Conservation (phyloP, 2,329 filamentous ascomycete genomes). For the Nothophaeocryptopus gaeumannii region DNA sequence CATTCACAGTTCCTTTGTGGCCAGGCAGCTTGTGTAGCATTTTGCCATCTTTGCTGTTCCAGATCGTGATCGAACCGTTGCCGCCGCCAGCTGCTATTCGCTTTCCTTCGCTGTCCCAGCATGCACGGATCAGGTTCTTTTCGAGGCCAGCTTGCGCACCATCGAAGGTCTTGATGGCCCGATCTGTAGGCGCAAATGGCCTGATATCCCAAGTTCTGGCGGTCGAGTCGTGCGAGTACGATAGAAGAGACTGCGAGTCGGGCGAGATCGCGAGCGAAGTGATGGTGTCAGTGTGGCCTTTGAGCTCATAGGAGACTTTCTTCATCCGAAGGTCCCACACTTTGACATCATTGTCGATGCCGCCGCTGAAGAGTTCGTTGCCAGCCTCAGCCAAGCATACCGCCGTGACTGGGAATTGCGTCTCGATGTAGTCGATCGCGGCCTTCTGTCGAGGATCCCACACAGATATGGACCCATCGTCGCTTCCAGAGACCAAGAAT, state of each 20-base stretch:
- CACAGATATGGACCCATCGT: constrained; percentile 89
- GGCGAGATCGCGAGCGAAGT: constrained; percentile 90
- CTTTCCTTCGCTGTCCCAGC: constrained; percentile 84
- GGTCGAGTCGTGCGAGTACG: constrained; percentile 90
- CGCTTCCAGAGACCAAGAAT: constrained; percentile 82
- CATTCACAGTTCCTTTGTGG: constrained; percentile 92
- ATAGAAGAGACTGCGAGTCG: constrained; percentile 84
- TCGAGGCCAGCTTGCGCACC: constrained; percentile 85
- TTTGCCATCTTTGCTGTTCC: constrained; percentile 86
- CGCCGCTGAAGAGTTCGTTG: constrained; percentile 90
- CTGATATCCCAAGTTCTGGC: constrained; percentile 94
- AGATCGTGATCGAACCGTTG: constrained; percentile 86
- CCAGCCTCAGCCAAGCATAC: constrained; percentile 90
- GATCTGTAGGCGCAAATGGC: constrained; percentile 85
- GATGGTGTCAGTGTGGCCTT: constrained; percentile 87
- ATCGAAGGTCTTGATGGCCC: constrained; percentile 83
- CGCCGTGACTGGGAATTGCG: constrained; percentile 87
- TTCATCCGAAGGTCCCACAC: constrained; percentile 97
- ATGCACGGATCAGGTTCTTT: constrained; percentile 85
- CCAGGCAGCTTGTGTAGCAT: constrained; percentile 91
- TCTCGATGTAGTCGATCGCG: constrained; percentile 82
- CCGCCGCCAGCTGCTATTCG: constrained; percentile 85
- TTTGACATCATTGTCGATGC: constrained; percentile 95
- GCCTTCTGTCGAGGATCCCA: constrained; percentile 94
- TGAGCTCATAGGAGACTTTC: constrained; percentile 78